Percentiles rank a stretch among this genome's conserved stretches.
phyloP scores from a whole-genome alignment of 1,284 basidiomycete species.

The Sporisorium exsertum region DNA sequence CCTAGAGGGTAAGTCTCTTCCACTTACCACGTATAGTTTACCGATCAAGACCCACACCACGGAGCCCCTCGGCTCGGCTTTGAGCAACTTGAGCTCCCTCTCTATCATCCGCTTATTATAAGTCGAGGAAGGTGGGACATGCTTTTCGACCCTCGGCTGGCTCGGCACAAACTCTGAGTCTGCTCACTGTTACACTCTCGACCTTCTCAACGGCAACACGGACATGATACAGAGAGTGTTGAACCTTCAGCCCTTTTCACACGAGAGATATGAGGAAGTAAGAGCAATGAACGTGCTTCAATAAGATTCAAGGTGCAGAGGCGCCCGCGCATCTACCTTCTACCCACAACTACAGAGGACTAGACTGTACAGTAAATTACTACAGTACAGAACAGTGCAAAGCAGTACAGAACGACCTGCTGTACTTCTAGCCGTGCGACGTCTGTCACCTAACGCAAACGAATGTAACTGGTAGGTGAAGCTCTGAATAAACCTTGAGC shows the following conservation, averaged over 20 bases:
- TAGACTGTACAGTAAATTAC: too few species aligned
- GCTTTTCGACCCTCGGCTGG: slow-evolving; percentile 2
- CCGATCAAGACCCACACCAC: not conserved
- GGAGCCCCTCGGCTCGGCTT: not conserved
- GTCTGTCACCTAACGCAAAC: not conserved
- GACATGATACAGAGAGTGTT: not conserved
- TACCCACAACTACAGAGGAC: too few species aligned
- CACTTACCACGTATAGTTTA: not conserved
- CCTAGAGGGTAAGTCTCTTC: not conserved
- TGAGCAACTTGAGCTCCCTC: not conserved
- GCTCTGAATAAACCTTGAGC: not conserved
- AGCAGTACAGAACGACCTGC: not conserved
- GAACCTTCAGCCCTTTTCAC: not conserved
- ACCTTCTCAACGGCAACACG: not conserved
- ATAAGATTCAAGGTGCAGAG: not conserved
- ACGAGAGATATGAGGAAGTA: not conserved
- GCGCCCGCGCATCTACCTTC: not conserved
- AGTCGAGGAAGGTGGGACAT: too few species aligned
- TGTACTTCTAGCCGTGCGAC: not conserved
- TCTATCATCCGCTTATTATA: not conserved
- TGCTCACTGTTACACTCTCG: not conserved
- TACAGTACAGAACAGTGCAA: not conserved
- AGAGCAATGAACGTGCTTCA: not conserved
- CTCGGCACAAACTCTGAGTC: not conserved
- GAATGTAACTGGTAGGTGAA: not conserved